A percentile compares a stretch with the other conserved stretches of the same genome.
These are phyloP conservation scores for Spergularia azorica DNA, from an alignment of 179 eudicot species.

Conservation along the genomic window DNA sequence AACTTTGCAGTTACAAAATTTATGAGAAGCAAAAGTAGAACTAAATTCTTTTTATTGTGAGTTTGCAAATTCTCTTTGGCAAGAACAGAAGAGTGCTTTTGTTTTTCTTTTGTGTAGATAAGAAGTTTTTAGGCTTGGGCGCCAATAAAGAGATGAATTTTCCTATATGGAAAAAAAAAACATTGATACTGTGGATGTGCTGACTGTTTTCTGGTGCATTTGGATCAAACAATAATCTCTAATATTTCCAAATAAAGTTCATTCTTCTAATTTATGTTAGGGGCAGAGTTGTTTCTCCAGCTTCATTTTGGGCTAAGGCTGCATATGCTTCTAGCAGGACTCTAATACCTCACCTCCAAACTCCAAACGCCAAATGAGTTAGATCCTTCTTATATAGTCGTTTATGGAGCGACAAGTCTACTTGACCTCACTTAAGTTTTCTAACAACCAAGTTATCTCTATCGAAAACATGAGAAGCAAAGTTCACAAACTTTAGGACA, in stretches of 20 bases:
- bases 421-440: background rate
- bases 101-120: background rate
- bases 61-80: background rate
- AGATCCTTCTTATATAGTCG: background rate
- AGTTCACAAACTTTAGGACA: background rate
- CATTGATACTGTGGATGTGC: background rate
- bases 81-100: background rate
- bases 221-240: background rate
- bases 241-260: background rate
- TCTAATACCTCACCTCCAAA: too few relatives aligned
- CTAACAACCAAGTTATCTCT: background rate
- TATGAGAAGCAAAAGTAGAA: background rate
- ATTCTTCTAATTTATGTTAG: background rate
- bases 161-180: background rate
- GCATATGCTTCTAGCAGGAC: background rate
- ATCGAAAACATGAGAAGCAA: background rate
- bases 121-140: background rate
- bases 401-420: background rate
- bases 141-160: too few relatives aligned
- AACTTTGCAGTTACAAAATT: background rate
- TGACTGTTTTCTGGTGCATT: background rate
- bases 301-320: background rate
- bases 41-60: background rate
- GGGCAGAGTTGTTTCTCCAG: background rate
- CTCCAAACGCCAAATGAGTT: background rate